Evolutionary conservation across 139 green algal species (phyloP).

Genomic region (Picochlorum sp.): DNA sequence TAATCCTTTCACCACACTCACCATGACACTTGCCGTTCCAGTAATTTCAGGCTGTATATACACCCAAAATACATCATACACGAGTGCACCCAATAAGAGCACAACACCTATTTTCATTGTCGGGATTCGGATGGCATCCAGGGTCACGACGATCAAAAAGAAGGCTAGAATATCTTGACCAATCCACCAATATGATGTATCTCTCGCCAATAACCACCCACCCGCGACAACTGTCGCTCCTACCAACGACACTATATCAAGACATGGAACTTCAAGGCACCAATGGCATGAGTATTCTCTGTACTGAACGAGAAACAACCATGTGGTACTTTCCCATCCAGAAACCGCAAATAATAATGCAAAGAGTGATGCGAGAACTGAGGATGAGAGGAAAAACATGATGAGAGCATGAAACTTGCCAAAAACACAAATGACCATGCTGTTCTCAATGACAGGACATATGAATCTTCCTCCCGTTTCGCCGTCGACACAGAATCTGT

Average conservation of each 20-base stretch:
- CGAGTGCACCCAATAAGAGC: slow-evolving; percentile 64
- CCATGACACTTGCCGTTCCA: slow-evolving; percentile 78
- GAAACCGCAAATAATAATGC: slow-evolving; percentile 48
- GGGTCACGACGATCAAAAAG: slow-evolving; percentile 56
- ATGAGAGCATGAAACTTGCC: slow-evolving; percentile 54
- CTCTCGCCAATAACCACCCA: slow-evolving; percentile 16
- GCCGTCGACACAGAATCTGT: neutral
- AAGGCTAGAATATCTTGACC: slow-evolving; percentile 62
- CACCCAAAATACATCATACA: slow-evolving; percentile 91
- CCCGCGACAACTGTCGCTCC: slow-evolving; percentile 8
- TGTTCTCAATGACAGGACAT: slow-evolving; percentile 36
- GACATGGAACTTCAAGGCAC: no score
- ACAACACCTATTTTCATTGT: slow-evolving; percentile 56
- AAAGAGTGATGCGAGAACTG: slow-evolving; percentile 54
- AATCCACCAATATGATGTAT: slow-evolving; percentile 47
- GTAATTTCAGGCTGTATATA: slow-evolving; percentile 83
- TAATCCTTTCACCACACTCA: slow-evolving; percentile 49
- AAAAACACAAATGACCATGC: slow-evolving; percentile 59
- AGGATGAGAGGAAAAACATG: slow-evolving; percentile 66
- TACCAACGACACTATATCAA: neutral
- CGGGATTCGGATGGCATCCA: slow-evolving; percentile 56
- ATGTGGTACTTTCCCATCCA: slow-evolving; percentile 33
- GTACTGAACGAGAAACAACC: slow-evolving; percentile 4
- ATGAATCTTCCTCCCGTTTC: slow-evolving; percentile 13
- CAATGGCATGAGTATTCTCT: neutral